These are phyloP conservation scores for Pleurotus sapidus DNA, from an alignment of 768 basidiomycete genomes.

Conservation along the genomic window DNA sequence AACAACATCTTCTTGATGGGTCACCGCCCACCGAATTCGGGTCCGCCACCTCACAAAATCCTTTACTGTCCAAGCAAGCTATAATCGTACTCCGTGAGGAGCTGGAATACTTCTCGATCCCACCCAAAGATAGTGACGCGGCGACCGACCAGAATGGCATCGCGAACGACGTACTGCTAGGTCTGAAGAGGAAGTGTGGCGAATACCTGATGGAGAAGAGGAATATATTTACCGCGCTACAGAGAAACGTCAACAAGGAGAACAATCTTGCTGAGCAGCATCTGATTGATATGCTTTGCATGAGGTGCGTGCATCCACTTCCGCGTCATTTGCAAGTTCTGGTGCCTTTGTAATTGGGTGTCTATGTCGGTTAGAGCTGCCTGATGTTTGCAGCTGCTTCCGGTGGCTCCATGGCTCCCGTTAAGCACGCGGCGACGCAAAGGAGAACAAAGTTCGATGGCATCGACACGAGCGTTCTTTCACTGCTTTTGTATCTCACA, in stretches of 20 bases:
- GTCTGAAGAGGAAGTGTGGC: slow-evolving; percentile 85
- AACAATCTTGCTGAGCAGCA: slow-evolving; percentile 99
- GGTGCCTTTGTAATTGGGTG: too few species aligned
- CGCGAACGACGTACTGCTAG: slow-evolving; percentile 74
- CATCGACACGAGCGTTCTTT: too few species aligned
- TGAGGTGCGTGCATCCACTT: slow-evolving; percentile 66
- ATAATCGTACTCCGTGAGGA: slow-evolving; percentile 98
- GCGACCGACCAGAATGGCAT: slow-evolving; percentile 75
- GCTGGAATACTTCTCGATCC: slow-evolving; percentile 97
- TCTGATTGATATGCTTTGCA: slow-evolving; percentile 99
- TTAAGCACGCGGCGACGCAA: too few species aligned
- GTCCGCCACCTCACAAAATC: slow-evolving; percentile 77
- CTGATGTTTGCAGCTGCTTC: too few species aligned
- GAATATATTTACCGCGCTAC: slow-evolving; percentile 95
- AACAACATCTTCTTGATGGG: slow-evolving; percentile 75
- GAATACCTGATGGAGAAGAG: slow-evolving; percentile 83
- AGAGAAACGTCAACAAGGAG: slow-evolving; percentile 98
- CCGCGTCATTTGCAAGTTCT: background rate
- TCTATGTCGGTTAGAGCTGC: too few species aligned
- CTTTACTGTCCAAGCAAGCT: slow-evolving; percentile 91
- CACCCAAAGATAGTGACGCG: slow-evolving; percentile 62
- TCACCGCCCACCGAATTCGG: slow-evolving; percentile 58
- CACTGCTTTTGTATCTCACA: too few species aligned
- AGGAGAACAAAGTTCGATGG: too few species aligned
- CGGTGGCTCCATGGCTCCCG: too few species aligned